phyloP scores from a whole-genome alignment of 148 eudicot species.

The Camellia sinensis region DNA sequence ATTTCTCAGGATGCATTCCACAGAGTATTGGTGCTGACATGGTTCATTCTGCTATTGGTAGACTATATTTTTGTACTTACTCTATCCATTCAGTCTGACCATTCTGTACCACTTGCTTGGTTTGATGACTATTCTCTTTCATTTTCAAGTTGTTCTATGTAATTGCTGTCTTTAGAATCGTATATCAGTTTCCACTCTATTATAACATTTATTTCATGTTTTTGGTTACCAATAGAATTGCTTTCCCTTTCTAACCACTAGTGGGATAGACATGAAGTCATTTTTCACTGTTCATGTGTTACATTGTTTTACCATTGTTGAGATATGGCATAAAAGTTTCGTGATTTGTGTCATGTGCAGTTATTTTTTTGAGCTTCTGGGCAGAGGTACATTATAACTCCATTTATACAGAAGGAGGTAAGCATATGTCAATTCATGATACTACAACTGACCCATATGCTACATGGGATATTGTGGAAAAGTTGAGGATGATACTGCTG shows the following conservation, averaged over 20 bases:
- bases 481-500: not conserved
- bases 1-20: conserved; percentile 1
- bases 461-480: not conserved
- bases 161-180: not conserved
- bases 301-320: not conserved
- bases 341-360: conserved; percentile 28
- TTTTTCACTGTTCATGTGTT: not conserved
- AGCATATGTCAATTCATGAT: conserved; percentile 10
- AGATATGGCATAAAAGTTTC: conserved; percentile 2
- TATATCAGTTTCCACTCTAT: not conserved
- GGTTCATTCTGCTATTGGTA: not conserved
- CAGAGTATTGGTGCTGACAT: not conserved
- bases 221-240: not conserved
- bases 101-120: not conserved
- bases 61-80: not conserved
- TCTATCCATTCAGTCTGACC: not conserved
- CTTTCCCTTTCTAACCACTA: not conserved
- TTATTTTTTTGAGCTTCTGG: conserved; percentile 63
- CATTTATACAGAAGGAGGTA: conserved; percentile 65
- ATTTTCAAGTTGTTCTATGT: not conserved
- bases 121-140: not conserved
- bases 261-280: not conserved
- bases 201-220: not conserved
- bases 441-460: not conserved
- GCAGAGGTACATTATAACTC: conserved; percentile 72